phyloP scores from a whole-genome alignment of 225 moss, liverwort and hornwort species.

The Climacium dendroides region DNA sequence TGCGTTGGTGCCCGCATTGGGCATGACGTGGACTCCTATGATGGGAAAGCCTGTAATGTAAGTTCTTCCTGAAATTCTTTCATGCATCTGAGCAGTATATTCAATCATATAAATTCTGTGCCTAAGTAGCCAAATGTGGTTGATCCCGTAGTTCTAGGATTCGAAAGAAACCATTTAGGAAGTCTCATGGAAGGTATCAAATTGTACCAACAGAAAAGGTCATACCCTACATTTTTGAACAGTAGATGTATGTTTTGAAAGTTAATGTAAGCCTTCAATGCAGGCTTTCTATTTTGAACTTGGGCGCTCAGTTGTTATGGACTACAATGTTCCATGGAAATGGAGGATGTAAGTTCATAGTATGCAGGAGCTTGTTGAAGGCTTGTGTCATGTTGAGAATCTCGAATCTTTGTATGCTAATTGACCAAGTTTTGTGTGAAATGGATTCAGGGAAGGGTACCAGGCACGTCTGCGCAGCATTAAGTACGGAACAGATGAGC shows the following conservation, averaged over 20 bases:
- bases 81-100: neutral
- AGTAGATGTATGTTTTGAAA: neutral
- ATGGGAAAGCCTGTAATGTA: constrained; percentile 10
- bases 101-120: no score
- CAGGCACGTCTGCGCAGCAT: constrained; percentile 55
- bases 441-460: constrained; percentile 57
- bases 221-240: neutral
- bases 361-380: neutral
- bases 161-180: neutral
- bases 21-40: constrained; percentile 77
- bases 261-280: neutral
- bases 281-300: neutral
- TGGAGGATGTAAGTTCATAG: neutral
- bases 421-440: neutral
- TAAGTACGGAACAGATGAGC: constrained; percentile 39
- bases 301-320: no score
- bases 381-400: neutral
- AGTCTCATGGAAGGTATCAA: neutral
- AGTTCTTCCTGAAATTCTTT: neutral
- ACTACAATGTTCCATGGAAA: neutral
- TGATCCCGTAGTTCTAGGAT: neutral
- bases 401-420: neutral
- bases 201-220: neutral
- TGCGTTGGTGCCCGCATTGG: constrained; percentile 66
- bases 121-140: neutral